Percentiles rank a stretch among this genome's conserved stretches.
Conservation (phyloP, 2,329 filamentous ascomycete genomes). For the Didymella keratinophila region DNA sequence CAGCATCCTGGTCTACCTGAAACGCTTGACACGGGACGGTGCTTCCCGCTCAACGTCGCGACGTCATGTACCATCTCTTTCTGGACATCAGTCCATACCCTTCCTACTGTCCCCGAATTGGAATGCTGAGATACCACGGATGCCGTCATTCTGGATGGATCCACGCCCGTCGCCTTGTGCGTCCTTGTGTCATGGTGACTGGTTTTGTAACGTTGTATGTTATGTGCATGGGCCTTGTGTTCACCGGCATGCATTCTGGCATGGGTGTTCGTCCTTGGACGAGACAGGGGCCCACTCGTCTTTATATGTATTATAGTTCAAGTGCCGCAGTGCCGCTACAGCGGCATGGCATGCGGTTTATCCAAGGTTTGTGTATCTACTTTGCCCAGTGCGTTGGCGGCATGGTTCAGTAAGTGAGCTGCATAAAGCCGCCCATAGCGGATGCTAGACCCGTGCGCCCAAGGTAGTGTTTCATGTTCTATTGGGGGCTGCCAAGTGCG, state of each 20-base stretch:
- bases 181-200: neutral
- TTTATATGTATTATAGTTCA: neutral
- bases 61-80: slow-evolving; percentile 1
- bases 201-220: neutral
- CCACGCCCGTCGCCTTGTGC: neutral
- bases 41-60: neutral
- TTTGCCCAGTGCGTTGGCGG: neutral
- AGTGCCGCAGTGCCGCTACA: neutral
- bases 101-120: slow-evolving; percentile 9
- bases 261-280: neutral
- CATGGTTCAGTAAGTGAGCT: neutral
- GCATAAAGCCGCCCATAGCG: neutral
- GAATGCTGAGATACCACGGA: slow-evolving; percentile 17
- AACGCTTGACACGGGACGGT: slow-evolving; percentile 13
- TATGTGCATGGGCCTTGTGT: neutral
- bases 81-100: neutral
- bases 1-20: slow-evolving; percentile 11
- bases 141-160: slow-evolving; percentile 5
- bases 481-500: neutral
- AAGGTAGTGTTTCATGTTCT: neutral
- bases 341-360: neutral
- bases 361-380: neutral
- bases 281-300: neutral
- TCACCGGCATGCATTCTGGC: neutral
- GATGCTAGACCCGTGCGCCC: neutral